A percentile compares a stretch with the other conserved stretches of the same genome.
phyloP scores from a whole-genome alignment of 2,329 filamentous ascomycete genomes.

The Fusarium lateritium region DNA sequence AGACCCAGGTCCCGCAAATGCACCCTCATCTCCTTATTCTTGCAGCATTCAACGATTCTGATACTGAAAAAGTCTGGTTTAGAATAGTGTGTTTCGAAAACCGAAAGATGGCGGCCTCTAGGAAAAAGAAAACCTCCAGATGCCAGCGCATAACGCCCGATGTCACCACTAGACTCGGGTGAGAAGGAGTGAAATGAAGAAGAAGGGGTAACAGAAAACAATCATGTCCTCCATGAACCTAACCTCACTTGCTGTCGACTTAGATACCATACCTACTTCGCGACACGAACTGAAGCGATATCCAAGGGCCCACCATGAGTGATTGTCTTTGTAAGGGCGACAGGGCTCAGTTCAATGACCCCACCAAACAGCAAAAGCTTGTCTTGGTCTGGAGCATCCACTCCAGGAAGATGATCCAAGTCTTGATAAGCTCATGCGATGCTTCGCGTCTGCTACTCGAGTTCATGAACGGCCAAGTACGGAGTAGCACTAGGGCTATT shows the following conservation, averaged over 20 bases:
- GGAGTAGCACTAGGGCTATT: too few relatives aligned
- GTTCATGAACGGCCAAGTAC: background rate
- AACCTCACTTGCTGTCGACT: too few relatives aligned
- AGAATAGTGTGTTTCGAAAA: constrained; percentile 26
- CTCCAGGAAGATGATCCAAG: constrained; percentile 25
- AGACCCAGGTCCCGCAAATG: background rate
- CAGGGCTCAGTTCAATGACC: constrained; percentile 4
- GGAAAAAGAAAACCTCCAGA: background rate
- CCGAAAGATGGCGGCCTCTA: background rate
- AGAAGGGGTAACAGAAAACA: background rate
- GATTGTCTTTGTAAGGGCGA: too few relatives aligned
- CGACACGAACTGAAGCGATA: too few relatives aligned
- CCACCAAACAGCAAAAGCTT: constrained; percentile 28
- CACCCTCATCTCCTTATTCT: constrained; percentile 34
- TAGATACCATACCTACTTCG: too few relatives aligned
- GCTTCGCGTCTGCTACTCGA: background rate
- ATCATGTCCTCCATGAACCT: background rate
- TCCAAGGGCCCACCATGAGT: too few relatives aligned
- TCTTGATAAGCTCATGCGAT: constrained; percentile 13
- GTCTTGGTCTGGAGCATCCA: constrained; percentile 25
- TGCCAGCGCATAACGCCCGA: background rate
- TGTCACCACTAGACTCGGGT: background rate
- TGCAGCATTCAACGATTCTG: constrained; percentile 22
- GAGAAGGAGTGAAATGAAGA: background rate
- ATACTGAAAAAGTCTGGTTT: constrained; percentile 1